Evolutionary conservation across 768 basidiomycete species (phyloP).

Genomic region (Clitopilus hobsonii): DNA sequence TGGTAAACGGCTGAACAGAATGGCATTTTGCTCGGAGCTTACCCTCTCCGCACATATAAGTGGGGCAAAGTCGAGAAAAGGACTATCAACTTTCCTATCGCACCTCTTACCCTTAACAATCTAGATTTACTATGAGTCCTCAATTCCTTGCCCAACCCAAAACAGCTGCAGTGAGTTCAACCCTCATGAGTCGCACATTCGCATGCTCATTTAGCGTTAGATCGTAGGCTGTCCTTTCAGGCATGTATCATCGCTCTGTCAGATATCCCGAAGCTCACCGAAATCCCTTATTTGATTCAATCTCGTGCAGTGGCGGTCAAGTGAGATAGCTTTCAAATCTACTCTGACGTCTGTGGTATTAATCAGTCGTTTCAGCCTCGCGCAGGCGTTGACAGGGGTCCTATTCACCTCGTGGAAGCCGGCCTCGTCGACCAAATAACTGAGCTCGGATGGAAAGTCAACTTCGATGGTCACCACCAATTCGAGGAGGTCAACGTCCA

Average conservation of each 20-base stretch:
- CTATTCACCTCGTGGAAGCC: slow-evolving; percentile 84
- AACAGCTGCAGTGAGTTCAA: slow-evolving; percentile 75
- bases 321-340: slow-evolving; percentile 26
- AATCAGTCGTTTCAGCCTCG: slow-evolving; percentile 44
- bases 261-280: slow-evolving; percentile 1
- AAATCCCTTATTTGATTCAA: neutral
- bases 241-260: slow-evolving; percentile 38
- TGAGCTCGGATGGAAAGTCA: slow-evolving; percentile 81
- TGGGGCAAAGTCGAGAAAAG: neutral
- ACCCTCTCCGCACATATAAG: slow-evolving; percentile 1
- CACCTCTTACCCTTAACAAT: neutral
- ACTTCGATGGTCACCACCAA: slow-evolving; percentile 86
- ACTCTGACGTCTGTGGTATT: slow-evolving; percentile 5
- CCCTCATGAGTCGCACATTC: neutral
- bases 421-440: slow-evolving; percentile 77
- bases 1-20: neutral
- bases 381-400: slow-evolving; percentile 81
- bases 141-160: slow-evolving; percentile 63
- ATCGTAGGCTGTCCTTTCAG: slow-evolving; percentile 96
- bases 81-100: neutral
- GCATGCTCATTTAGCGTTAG: slow-evolving; percentile 28
- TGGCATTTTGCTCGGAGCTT: neutral
- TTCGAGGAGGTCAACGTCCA: slow-evolving; percentile 69
- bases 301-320: slow-evolving; percentile 55
- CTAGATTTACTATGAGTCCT: neutral